Percentiles rank a stretch among this genome's conserved stretches.
Evolutionary conservation across 306 rosid species (phyloP).

Genomic region (Acacia confusa): DNA sequence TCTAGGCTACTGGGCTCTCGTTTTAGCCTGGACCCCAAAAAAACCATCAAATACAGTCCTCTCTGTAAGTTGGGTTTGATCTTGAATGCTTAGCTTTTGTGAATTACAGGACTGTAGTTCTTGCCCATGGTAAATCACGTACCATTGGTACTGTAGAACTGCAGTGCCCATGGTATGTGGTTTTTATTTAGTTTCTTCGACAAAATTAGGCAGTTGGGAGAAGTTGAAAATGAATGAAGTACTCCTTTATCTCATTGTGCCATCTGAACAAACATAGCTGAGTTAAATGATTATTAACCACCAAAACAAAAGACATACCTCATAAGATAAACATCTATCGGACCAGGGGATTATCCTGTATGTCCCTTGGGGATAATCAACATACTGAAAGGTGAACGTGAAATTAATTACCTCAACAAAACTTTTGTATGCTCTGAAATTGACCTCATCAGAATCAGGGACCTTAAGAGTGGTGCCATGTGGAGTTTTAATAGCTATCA

Average conservation of each 20-base stretch:
- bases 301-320: conserved; percentile 52
- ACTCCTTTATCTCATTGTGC: conserved; percentile 63
- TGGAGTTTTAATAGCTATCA: conserved; percentile 95
- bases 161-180: too few relatives aligned
- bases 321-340: conserved; percentile 94
- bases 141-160: too few relatives aligned
- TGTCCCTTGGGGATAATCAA: conserved; percentile 92
- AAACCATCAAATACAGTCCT: too few relatives aligned
- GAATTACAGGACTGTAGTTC: too few relatives aligned
- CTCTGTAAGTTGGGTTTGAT: too few relatives aligned
- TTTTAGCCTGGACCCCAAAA: too few relatives aligned
- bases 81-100: too few relatives aligned
- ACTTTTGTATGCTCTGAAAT: conserved; percentile 29
- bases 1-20: too few relatives aligned
- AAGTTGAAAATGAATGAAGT: too few relatives aligned
- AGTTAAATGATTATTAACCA: conserved; percentile 20
- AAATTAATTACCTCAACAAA: neutral
- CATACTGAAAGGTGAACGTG: conserved; percentile 52
- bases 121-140: too few relatives aligned
- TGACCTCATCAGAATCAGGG: conserved; percentile 98
- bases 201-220: too few relatives aligned
- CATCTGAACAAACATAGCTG: conserved; percentile 21
- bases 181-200: too few relatives aligned
- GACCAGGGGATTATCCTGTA: conserved; percentile 90
- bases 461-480: conserved; percentile 96